Percentiles rank a stretch among this genome's conserved stretches.
These are phyloP conservation scores for Porphyra umbilicalis DNA, from an alignment of 31 red algal genomes.

Conservation along the genomic window DNA sequence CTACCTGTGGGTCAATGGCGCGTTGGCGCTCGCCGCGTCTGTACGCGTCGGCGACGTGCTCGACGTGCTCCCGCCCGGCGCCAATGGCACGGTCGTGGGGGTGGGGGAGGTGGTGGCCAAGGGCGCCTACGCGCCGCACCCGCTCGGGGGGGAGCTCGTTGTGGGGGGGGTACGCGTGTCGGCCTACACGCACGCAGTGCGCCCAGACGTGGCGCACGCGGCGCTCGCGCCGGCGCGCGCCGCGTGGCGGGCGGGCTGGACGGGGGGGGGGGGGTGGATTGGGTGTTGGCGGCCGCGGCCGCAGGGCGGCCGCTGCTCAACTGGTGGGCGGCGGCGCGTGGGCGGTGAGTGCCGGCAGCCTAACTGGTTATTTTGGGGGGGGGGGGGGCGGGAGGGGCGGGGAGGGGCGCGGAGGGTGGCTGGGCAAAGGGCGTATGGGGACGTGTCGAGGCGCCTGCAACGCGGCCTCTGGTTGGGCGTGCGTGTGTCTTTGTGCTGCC, in stretches of 20 bases:
- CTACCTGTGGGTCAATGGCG: neutral
- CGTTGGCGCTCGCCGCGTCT: neutral
- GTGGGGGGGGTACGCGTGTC: neutral
- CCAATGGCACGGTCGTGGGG: neutral
- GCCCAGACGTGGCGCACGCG: neutral
- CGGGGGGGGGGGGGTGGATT: neutral
- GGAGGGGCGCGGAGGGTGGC: neutral
- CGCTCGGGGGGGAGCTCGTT: neutral
- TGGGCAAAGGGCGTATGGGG: no score
- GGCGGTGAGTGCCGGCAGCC: no score
- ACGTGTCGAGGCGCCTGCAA: no score
- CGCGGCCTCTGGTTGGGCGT: no score
- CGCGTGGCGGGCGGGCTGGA: constrained; percentile 4
- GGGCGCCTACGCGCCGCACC: neutral
- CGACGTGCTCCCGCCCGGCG: neutral
- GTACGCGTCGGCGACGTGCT: neutral
- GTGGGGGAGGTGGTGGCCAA: neutral
- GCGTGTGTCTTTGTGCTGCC: no score
- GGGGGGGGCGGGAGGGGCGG: neutral
- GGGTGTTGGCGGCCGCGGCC: neutral
- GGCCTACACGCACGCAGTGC: neutral
- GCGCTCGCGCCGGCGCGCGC: neutral
- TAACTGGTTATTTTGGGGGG: neutral
- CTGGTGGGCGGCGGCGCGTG: neutral
- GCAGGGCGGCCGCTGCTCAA: neutral